Evolutionary conservation across 768 basidiomycete genomes (phyloP), one percentile per base, ranked within the genome.

Genomic region (Tremella mesenterica): DNA sequence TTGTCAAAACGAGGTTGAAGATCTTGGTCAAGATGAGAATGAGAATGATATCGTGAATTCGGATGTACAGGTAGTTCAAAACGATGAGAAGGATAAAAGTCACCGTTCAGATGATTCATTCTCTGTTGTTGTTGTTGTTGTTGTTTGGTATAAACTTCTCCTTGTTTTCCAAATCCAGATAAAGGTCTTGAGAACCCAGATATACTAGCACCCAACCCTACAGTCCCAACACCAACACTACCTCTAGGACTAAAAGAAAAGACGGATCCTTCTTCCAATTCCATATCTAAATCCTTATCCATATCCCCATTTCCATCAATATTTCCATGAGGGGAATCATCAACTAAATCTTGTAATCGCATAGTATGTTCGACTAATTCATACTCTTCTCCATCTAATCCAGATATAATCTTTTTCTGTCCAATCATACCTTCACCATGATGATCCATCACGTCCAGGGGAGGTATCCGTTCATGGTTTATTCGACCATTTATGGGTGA

Each of bases 311-410:
- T 44, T 28, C 38, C 16, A n/a, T n/a, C n/a, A n/a, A n/a, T n/a
- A n/a, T 29, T n/a, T 41, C 14, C 27, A 10, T 47, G 44, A 8
- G 31, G 10, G n/a, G 56, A 39, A 48, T 26, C 25, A 31, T 53
- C 39, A 26, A 41, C 38, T n/a, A 41, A 23, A 23, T 41, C 38
- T 14, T 41, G 38, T 16, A 41, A 23, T n/a, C 38, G 49, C 2
- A 41, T 41, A 16, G n/a, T 41, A n/a, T 50, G 43, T 14, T 44
- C 18, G 25, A 62, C 29, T 21, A 62, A 6, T 16, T 57, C 56
- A 46, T 56, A 56, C 48, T 25, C 48, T 43, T 65, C 48, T 14
- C 58, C 58, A 16, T 62, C 50, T 16, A 53, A 21, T 16, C 10
- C 29, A 12, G 36, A 47, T 36, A 10, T 21, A 6, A 39, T 34